Base-by-base conservation (phyloP, 345 rosid species). In the Cochlearia excelsa region DNA sequence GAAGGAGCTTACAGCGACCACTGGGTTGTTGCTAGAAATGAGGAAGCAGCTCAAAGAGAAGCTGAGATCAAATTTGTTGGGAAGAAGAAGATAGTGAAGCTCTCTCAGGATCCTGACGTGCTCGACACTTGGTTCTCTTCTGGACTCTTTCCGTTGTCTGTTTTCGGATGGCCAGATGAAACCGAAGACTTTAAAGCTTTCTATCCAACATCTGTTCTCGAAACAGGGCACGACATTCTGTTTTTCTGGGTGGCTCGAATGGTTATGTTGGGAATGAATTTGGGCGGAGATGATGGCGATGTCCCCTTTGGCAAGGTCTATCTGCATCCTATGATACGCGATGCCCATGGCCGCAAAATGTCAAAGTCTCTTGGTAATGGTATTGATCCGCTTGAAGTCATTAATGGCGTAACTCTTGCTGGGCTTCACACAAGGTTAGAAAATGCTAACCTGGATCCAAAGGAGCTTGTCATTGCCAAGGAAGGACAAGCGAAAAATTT, bases 211-310 rank as follows among this genome's bases (percentile, higher is more conserved):
- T 84, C 90, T 26, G 79, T 89, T 23, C 89, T 86, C 57, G 96
- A 89, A 73, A 89, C 94, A 57, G 94, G 94, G 10, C 96, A 85
- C 55, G 96, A 83, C 73, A 88, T 88, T 69, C 69, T 88, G 33
- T 86, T 89, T 63, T 89, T 86, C 63, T 86, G 95, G 95, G 97
- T 90, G 67, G 97, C 90, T 58, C 83, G 95, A 10, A 90, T 90
- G 97, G 95, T 84, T 57, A 81, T 86, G 95, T 29, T 81, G 54
- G 90, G 85, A 61, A 81, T 79, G 30, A 75, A 73, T 61, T 44
- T 86, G 49, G 42, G 29, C 9, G n/a, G n/a, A n/a, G n/a, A n/a
- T n/a, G n/a, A n/a, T n/a, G 88, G 91, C 52, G 90, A 86, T 55
- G 86, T 84, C 38, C 95, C 97, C 5, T 90, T 90, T 39, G 75